Base-by-base conservation (phyloP, 2,329 filamentous ascomycete genomes). In the Graphilbum fragrans region DNA sequence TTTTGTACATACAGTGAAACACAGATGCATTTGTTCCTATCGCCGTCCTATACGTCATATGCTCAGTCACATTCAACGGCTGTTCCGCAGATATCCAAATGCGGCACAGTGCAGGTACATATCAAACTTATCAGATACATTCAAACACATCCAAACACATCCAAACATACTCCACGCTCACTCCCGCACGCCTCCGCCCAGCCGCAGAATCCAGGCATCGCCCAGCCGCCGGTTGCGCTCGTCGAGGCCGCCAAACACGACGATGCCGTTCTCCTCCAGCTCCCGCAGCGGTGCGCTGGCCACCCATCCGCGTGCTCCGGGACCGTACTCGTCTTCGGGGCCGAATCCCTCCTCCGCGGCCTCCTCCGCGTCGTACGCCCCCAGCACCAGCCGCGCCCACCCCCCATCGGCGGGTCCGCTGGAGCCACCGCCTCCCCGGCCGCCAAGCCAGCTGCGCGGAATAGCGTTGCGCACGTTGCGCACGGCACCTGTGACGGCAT, bases 161-260 rank as follows among this genome's bases (percentile, higher is more conserved):
- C 4, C 36, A 35, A 9, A 19, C 27, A 32, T 29, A 31, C 27
- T 5, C 21, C 25, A 12, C n/a, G 18, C 23, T n/a, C 41, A 41
- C 38, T 44, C 36, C 4, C 37, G 20, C 29, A 41, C 44, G 37
- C 40, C 41, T 43, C 45, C 61, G 9, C 62, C 66, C 44, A 80
- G 58, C 45, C 72, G 66, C 51, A 82, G 59, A 37, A 82, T 73
- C 77, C 77, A 82, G 3, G 72, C 77, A 55, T 82, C 77, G 31
- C 69, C 72, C 35, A 77, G 53, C 36, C 71, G 60, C 50, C 60
- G 56, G 47, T 73, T 72, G 17, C 61, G 59, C 32, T 66, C 67
- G 35, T 65, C 62, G 42, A 79, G 40, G 1, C 78, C 78, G 29
- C 79, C 79, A 62, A 74, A 77, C 11, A 82, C 50, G 22, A 82